These are phyloP conservation scores for Colletotrichum sublineola DNA, from an alignment of 2,329 filamentous ascomycete species.

Conservation along the genomic window DNA sequence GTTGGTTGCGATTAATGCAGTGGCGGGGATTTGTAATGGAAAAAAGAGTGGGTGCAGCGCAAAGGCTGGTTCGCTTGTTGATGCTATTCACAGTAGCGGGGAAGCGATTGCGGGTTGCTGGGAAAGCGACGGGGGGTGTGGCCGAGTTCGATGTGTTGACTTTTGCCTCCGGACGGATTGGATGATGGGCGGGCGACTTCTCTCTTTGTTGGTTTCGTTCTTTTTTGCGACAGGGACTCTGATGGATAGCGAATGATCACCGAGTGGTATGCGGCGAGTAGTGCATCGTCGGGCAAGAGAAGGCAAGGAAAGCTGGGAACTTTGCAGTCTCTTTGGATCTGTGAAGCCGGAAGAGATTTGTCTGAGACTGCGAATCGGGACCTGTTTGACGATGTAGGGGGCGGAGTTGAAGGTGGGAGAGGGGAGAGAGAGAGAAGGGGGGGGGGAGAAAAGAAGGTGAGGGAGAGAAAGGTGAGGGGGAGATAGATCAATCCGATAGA, in stretches of 20 bases:
- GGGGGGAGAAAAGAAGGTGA: neutral
- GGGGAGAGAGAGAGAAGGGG: neutral
- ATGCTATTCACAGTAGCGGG: constrained; percentile 39
- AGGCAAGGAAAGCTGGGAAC: neutral
- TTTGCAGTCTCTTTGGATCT: constrained; percentile 37
- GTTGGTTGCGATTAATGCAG: neutral
- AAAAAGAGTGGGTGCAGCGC: constrained; percentile 35
- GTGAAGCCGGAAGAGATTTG: constrained; percentile 23
- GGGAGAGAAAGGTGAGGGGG: neutral
- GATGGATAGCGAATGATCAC: constrained; percentile 30
- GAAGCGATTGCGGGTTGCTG: constrained; percentile 14
- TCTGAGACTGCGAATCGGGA: constrained; percentile 32
- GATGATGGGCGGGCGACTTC: neutral
- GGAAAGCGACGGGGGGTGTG: neutral
- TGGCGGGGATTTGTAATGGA: neutral
- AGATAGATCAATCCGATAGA: neutral
- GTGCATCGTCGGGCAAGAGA: constrained; percentile 35
- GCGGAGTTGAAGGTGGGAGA: neutral
- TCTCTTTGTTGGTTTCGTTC: neutral
- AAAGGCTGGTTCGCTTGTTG: constrained; percentile 29
- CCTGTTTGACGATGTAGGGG: neutral
- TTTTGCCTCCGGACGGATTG: neutral
- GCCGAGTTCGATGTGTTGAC: constrained; percentile 32
- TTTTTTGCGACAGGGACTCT: neutral
- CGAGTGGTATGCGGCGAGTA: constrained; percentile 23